A percentile compares a stretch with the other conserved stretches of the same genome.
phyloP scores from a whole-genome alignment of 1,284 basidiomycete species.

The Amylostereum areolatum region DNA sequence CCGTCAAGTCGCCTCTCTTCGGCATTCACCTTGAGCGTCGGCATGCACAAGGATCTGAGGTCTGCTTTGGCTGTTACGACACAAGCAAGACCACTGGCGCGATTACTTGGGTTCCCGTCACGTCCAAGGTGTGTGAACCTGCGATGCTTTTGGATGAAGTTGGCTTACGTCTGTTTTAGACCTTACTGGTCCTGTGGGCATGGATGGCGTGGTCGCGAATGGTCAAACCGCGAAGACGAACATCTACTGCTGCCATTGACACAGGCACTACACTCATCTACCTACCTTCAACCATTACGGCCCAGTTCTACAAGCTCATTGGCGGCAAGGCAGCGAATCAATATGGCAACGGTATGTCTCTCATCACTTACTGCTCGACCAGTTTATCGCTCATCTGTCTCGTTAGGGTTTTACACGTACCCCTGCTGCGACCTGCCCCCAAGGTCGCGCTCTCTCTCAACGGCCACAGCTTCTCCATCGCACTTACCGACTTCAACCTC shows the following conservation, averaged over 20 bases:
- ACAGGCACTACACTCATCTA: slow-evolving; percentile 59
- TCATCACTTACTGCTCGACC: neutral
- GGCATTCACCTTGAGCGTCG: slow-evolving; percentile 49
- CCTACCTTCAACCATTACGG: slow-evolving; percentile 33
- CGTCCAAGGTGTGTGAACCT: slow-evolving; percentile 32
- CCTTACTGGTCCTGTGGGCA: slow-evolving; percentile 48
- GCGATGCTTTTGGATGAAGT: too few species aligned
- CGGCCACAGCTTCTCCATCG: slow-evolving; percentile 43
- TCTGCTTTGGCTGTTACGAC: slow-evolving; percentile 57
- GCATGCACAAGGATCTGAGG: slow-evolving; percentile 42
- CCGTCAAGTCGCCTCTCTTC: slow-evolving; percentile 44
- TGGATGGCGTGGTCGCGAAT: slow-evolving; percentile 37
- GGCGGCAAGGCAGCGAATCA: slow-evolving; percentile 33
- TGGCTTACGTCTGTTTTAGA: neutral
- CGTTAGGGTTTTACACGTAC: slow-evolving; percentile 43
- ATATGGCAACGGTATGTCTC: slow-evolving; percentile 34
- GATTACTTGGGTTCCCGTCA: slow-evolving; percentile 47
- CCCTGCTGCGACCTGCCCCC: slow-evolving; percentile 35
- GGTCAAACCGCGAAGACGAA: slow-evolving; percentile 15
- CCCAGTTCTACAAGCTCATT: slow-evolving; percentile 39
- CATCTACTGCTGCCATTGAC: slow-evolving; percentile 45
- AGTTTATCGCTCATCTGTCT: neutral
- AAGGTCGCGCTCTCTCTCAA: slow-evolving; percentile 47
- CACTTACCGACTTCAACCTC: slow-evolving; percentile 62
- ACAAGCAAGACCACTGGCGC: slow-evolving; percentile 38